A percentile compares a stretch with the other conserved stretches of the same genome.
Conservation (phyloP, 768 basidiomycete genomes). For the Boletus huronensis region DNA sequence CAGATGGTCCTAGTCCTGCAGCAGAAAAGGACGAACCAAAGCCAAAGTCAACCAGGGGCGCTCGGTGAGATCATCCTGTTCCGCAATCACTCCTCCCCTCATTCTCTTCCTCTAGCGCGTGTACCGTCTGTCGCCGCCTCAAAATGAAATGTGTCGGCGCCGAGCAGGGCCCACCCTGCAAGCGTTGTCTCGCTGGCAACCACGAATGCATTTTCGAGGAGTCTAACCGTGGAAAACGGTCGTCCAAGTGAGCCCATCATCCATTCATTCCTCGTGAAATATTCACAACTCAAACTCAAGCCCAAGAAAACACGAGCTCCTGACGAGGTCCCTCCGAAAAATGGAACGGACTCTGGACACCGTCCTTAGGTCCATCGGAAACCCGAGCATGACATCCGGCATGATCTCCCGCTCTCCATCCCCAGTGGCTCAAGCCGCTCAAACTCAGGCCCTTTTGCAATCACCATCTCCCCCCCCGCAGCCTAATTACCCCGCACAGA, state of each 20-base stretch:
- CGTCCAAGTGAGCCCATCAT: constrained; percentile 58
- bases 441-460: constrained; percentile 56
- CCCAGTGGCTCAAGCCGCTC: constrained; percentile 48
- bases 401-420: constrained; percentile 84
- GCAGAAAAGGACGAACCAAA: constrained; percentile 65
- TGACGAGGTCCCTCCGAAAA: constrained; percentile 78
- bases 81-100: neutral
- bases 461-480: constrained; percentile 49
- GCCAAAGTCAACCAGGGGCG: constrained; percentile 83
- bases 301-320: constrained; percentile 76
- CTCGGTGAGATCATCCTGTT: constrained; percentile 49
- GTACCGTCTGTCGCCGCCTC: constrained; percentile 85
- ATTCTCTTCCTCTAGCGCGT: constrained; percentile 54
- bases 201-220: constrained; percentile 98
- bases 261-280: constrained; percentile 19
- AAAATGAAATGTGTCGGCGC: constrained; percentile 95
- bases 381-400: constrained; percentile 72
- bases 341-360: constrained; percentile 94
- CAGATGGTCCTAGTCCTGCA: constrained; percentile 47
- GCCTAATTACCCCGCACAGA: constrained; percentile 27
- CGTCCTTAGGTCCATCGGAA: constrained; percentile 83
- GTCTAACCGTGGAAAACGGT: constrained; percentile 89
- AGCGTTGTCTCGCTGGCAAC: constrained; percentile 71
- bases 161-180: constrained; percentile 89
- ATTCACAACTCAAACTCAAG: constrained; percentile 29